A percentile compares a stretch with the other conserved stretches of the same genome.
Conservation (phyloP, 1,139 yeast species). For the Suhomyces ambrosiae region DNA sequence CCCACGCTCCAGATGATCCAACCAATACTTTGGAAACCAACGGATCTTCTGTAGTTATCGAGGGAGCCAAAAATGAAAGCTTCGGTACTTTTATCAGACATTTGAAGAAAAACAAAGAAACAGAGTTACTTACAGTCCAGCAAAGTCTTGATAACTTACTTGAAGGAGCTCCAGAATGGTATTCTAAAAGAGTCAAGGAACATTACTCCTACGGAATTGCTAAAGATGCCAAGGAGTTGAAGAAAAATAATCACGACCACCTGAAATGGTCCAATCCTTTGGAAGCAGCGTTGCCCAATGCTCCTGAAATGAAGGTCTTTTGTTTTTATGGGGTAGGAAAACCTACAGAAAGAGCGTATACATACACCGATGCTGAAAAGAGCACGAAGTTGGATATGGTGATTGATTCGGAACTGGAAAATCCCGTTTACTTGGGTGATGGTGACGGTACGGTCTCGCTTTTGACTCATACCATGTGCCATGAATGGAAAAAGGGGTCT, state of each 20-base stretch:
- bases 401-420: constrained; percentile 57
- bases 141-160: constrained; percentile 68
- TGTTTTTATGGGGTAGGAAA: constrained; percentile 96
- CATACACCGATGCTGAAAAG: constrained; percentile 67
- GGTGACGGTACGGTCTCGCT: constrained; percentile 96
- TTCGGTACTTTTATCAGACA: constrained; percentile 76
- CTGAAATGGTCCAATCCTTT: constrained; percentile 91
- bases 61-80: constrained; percentile 43
- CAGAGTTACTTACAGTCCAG: constrained; percentile 52
- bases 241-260: constrained; percentile 64
- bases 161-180: constrained; percentile 75
- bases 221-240: constrained; percentile 56
- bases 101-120: constrained; percentile 18
- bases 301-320: constrained; percentile 87
- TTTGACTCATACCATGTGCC: constrained; percentile 75
- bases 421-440: constrained; percentile 78
- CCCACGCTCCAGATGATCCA: constrained; percentile 64
- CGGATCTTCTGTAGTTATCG: constrained; percentile 25
- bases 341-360: constrained; percentile 91
- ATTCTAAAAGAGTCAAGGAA: constrained; percentile 58
- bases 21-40: constrained; percentile 33
- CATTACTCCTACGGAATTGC: constrained; percentile 85
- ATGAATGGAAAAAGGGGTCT: constrained; percentile 77
- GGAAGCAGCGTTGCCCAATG: constrained; percentile 87
- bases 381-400: constrained; percentile 60